Evolutionary conservation across 352 stramenopile species (phyloP).

Genomic region (Pythium periplocum): DNA sequence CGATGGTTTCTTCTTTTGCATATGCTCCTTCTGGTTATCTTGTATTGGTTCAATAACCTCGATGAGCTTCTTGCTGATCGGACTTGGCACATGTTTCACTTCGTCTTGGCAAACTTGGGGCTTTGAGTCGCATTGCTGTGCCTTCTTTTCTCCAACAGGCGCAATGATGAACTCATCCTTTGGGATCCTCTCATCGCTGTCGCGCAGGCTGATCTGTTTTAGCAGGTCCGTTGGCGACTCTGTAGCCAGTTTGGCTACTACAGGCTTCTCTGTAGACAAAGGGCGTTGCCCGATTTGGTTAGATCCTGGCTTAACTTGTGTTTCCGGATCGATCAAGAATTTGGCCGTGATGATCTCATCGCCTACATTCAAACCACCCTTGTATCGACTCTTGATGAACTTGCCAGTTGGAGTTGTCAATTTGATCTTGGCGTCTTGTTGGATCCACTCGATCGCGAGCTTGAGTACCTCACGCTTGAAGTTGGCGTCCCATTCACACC

Average conservation of each 20-base stretch:
- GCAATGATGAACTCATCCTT: constrained; percentile 11
- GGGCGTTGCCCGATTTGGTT: not conserved
- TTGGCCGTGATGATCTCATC: constrained; percentile 72
- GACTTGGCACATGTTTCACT: not conserved
- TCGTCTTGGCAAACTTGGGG: not conserved
- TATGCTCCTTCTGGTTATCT: not conserved
- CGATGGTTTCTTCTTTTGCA: constrained; percentile 13
- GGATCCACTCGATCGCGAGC: constrained; percentile 72
- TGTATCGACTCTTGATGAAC: constrained; percentile 85
- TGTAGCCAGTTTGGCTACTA: constrained; percentile 22
- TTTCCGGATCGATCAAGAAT: constrained; percentile 49
- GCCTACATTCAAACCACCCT: constrained; percentile 53
- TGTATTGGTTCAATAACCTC: constrained; percentile 29
- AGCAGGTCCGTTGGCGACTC: constrained; percentile 45
- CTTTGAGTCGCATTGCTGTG: not conserved
- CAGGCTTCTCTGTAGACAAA: not conserved
- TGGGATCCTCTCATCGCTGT: constrained; percentile 5
- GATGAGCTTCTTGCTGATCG: constrained; percentile 34
- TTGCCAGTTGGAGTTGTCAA: constrained; percentile 37
- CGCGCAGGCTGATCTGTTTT: constrained; percentile 35
- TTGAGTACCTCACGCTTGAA: constrained; percentile 84
- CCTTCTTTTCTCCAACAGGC: constrained; percentile 7
- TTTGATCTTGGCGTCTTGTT: constrained; percentile 46
- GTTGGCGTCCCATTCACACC: constrained; percentile 61
- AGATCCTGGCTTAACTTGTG: constrained; percentile 3